Base-by-base conservation (phyloP, 306 rosid species). In the Vigna hirtella region DNA sequence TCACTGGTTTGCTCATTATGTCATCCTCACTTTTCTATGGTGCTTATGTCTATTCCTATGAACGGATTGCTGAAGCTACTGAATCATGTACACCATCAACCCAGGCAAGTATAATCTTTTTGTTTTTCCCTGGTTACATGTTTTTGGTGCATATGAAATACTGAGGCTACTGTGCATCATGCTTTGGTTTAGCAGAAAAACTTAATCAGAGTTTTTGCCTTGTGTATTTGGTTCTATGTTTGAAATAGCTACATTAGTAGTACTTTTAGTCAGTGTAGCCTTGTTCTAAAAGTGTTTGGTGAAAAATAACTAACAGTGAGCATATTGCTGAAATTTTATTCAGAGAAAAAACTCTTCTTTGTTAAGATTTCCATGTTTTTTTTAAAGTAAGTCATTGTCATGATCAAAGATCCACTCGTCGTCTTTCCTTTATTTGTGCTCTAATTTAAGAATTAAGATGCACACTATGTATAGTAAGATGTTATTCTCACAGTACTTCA, bases 1-100 rank as follows among this genome's bases (percentile, higher is more conserved):
- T 93, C 74, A 83, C 93, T 16, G 93, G 99, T 87, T 79, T 93
- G 76, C 34, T 95, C 70, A 59, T 95, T 80, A 95, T 93, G 98
- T 84, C 88, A 17, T 59, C 56, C 53, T 85, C 89, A 79, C 88
- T 93, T 70, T 15, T 73, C 6, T 95, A 95, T 53, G 93, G 91
- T 47, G 81, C 91, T 34, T 95, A 91, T 81, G 86, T 91, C 47
- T 87, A 77, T 79, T 91, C 93, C n/a, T 88, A 83, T 52, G 83
- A 84, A 52, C 87, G 86, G 76, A 85, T 95, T 72, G 64, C 73
- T 12, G 98, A 89, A 55, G 98, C 93, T 38, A 88, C 96, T 38
- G 83, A 86, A 70, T 79, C 88, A 42, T 95, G 99, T 74, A 66
- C 83, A 73, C 91, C 91, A 69, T 82, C 91, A 78, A 30, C 68